A percentile compares a stretch with the other conserved stretches of the same genome.
phyloP scores from a whole-genome alignment of 805 yeast species.

The Zygotorulaspora florentina region DNA sequence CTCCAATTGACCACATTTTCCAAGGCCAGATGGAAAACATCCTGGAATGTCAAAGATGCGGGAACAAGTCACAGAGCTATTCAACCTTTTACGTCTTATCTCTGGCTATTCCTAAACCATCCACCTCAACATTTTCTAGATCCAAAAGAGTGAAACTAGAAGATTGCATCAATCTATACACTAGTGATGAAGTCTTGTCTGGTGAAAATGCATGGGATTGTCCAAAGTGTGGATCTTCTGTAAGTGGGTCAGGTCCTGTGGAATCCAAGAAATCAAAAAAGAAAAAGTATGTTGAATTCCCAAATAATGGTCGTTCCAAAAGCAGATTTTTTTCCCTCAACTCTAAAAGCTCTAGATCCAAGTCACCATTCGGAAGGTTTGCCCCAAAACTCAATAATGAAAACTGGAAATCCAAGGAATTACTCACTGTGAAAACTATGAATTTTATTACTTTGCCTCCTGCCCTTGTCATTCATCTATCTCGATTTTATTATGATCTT shows the following conservation, averaged over 20 bases:
- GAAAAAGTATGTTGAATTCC: slow-evolving; percentile 11
- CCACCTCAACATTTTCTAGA: slow-evolving; percentile 24
- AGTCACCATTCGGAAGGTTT: slow-evolving; percentile 15
- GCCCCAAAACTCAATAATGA: slow-evolving; percentile 24
- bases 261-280: slow-evolving; percentile 27
- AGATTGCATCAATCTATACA: slow-evolving; percentile 59
- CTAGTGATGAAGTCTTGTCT: slow-evolving; percentile 57
- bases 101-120: slow-evolving; percentile 52
- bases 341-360: slow-evolving; percentile 26
- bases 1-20: slow-evolving; percentile 61
- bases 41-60: slow-evolving; percentile 61
- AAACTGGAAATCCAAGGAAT: slow-evolving; percentile 37
- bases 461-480: slow-evolving; percentile 75
- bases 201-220: slow-evolving; percentile 85
- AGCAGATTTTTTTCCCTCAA: slow-evolving; percentile 23
- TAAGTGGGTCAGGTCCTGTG: slow-evolving; percentile 3
- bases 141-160: slow-evolving; percentile 44
- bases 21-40: slow-evolving; percentile 71
- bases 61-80: slow-evolving; percentile 54
- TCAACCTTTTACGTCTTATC: slow-evolving; percentile 60
- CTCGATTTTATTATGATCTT: slow-evolving; percentile 61
- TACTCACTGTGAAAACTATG: slow-evolving; percentile 59
- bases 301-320: slow-evolving; percentile 20
- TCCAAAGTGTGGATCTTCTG: slow-evolving; percentile 52
- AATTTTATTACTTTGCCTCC: slow-evolving; percentile 77